Base-by-base conservation (phyloP, 148 eudicot species). In the Chenopodium suecicum region DNA sequence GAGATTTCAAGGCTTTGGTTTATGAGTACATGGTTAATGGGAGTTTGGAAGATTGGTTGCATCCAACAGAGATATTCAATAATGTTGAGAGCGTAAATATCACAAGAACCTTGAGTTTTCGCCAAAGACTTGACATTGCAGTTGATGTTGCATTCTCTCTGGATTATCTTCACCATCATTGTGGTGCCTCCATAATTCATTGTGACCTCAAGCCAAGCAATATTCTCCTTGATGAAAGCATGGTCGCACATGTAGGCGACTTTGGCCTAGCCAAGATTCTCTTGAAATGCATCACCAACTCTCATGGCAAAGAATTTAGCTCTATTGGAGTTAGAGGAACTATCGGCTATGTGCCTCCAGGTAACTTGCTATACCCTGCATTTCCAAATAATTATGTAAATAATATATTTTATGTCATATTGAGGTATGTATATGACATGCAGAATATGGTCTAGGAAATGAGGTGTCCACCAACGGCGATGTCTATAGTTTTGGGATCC, bases 261-360 rank as follows among this genome's bases (percentile, higher is more conserved):
- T 88, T 88, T 75, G 90, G 90, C 0, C 62, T 88, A 27, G 87
- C 90, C 37, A 88, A 80, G 56, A 32, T 86, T 56, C 79, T 79
- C 7, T 22, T 11, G 14, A 34, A 44, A 76, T 34, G 13, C 22
- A 64, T 9, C 71, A 68, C 11, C 9, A 44, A 19, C 66, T 29
- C 48, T 46, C 72, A 27, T 81, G 64, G 8, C 1, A 74, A 20
- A 12, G 50, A 81, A 29, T 65, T 50, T 13, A 76, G 73, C 74
- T 70, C 86, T 9, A 23, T 71, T 50, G 80, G 81, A 78, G 74
- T 83, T 5, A 37, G 25, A 37, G 74, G 74, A 70, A 70, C 74
- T 37, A 41, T 70, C 0, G 74, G 74, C 41, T 70, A 70, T 23
- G 20, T 23, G 0, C 74, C 47, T 70, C 74, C 74, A 70, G 50